Evolutionary conservation across 495 filamentous ascomycete species (phyloP).

Genomic region (Podospora australis): DNA sequence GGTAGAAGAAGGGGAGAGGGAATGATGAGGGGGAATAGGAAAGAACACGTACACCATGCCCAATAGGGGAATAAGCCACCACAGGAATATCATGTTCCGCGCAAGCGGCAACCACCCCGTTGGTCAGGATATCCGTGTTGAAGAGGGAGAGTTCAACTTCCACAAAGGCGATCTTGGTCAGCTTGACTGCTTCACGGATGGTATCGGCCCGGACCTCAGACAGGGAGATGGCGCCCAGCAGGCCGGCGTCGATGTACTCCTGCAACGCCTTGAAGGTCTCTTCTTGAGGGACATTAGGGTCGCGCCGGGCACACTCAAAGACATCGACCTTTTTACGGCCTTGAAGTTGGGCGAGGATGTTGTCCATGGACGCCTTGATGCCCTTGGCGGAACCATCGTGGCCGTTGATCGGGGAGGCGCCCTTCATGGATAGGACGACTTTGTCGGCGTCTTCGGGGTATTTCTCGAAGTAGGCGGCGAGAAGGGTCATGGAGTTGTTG

Average conservation of each 20-base stretch:
- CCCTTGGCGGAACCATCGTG: conserved; percentile 56
- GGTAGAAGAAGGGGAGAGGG: too few species aligned
- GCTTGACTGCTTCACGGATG: conserved; percentile 63
- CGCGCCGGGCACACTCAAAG: conserved; percentile 71
- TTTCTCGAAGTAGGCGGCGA: conserved; percentile 58
- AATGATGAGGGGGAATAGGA: too few species aligned
- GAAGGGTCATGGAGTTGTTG: conserved; percentile 58
- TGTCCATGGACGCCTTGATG: conserved; percentile 61
- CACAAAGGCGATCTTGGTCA: conserved; percentile 64
- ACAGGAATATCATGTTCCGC: conserved; percentile 65
- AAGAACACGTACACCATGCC: too few species aligned
- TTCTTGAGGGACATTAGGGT: conserved; percentile 48
- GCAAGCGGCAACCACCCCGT: conserved; percentile 68
- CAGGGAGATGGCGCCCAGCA: conserved; percentile 71
- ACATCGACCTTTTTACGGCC: conserved; percentile 78
- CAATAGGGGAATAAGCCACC: conserved; percentile 48
- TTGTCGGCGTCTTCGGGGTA: conserved; percentile 64
- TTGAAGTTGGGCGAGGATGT: conserved; percentile 53
- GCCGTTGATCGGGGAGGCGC: too few species aligned
- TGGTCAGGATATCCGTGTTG: conserved; percentile 58
- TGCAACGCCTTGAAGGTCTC: conserved; percentile 49
- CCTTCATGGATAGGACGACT: conserved; percentile 63
- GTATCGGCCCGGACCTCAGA: conserved; percentile 68
- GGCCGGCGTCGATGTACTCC: conserved; percentile 63
- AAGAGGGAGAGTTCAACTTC: conserved; percentile 78